These are phyloP conservation scores for Santalum album DNA, from an alignment of 164 flowering plant genomes.

Conservation along the genomic window DNA sequence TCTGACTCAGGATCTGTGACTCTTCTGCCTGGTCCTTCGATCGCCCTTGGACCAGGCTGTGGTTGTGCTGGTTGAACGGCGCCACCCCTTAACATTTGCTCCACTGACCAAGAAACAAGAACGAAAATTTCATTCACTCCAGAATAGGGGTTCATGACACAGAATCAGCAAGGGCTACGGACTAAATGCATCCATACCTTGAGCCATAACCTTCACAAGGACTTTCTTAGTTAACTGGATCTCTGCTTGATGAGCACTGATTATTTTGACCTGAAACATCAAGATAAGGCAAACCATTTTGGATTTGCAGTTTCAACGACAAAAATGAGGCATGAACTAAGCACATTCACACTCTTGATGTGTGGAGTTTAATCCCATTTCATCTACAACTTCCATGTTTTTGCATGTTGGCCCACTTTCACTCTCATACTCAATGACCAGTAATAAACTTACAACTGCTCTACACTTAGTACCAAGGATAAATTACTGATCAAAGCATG, in stretches of 20 bases:
- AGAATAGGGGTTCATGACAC: too few species aligned
- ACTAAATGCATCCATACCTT: constrained; percentile 26
- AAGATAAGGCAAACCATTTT: too few species aligned
- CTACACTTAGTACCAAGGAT: too few species aligned
- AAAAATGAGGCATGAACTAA: background rate
- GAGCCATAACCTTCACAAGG: constrained; percentile 17
- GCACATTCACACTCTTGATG: background rate
- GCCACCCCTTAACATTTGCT: constrained; percentile 17
- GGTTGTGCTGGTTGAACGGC: constrained; percentile 14
- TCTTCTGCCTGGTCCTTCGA: constrained; percentile 20
- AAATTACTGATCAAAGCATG: too few species aligned
- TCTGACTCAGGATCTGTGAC: constrained; percentile 24
- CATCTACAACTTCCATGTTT: too few species aligned
- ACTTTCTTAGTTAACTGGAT: constrained; percentile 29
- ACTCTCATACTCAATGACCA: too few species aligned
- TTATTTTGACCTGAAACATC: constrained; percentile 35
- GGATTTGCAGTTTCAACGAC: too few species aligned
- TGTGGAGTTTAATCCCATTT: too few species aligned
- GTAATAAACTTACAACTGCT: too few species aligned
- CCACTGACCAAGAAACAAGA: constrained; percentile 17
- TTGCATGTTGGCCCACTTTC: too few species aligned
- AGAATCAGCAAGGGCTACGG: background rate
- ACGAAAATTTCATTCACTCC: background rate
- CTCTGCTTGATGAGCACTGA: constrained; percentile 39
- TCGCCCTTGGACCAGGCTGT: constrained; percentile 13